Evolutionary conservation across 345 rosid genomes (phyloP), one percentile per base, ranked within the genome.

Genomic region (Euphorbia peplus): DNA sequence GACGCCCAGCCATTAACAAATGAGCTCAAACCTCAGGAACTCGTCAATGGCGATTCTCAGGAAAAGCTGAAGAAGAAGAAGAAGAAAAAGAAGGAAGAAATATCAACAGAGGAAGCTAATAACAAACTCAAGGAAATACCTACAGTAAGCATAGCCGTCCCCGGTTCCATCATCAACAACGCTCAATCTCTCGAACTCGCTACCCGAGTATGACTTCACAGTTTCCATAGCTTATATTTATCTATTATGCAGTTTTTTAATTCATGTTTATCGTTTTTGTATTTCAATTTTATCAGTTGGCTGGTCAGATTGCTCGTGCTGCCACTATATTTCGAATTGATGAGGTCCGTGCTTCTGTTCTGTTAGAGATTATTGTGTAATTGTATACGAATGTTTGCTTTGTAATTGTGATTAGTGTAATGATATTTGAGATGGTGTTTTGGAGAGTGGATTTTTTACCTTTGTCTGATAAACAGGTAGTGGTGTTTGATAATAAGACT

Each of bases 131-230:
- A 67, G 52, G 83, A 73, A 59, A 28, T 69, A 60, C 84, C 90
- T 5, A 95, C 96, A 6, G 85, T 95, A 29, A 91, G 87, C 75
- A 78, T 91, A 68, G 99, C 98, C n/a, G 72, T 95, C 14, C 83
- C 99, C 29, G 98, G 96, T 63, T 95, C 99, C 76, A 91, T 95
- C 84, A 86, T 95, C 75, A 81, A 86, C 80, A 95, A 95, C 82
- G 75, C 99, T 69, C 98, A 95, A 63, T 95, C 99, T 44, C 89
- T 88, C 56, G 98, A 91, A 66, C 96, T 91, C 61, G 96, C 97
- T 44, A 89, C 97, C 60, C 90, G 97, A 28, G 97, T 93, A 88
- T 35, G 0, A 2, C 71, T 18, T 41, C n/a, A 16, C 39, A 26
- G 3, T 58, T 46, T 63, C 41, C 25, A 5, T 35, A 61, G 6